Evolutionary conservation across 2,329 filamentous ascomycete species (phyloP).

Genomic region (Aschersonia sp.): DNA sequence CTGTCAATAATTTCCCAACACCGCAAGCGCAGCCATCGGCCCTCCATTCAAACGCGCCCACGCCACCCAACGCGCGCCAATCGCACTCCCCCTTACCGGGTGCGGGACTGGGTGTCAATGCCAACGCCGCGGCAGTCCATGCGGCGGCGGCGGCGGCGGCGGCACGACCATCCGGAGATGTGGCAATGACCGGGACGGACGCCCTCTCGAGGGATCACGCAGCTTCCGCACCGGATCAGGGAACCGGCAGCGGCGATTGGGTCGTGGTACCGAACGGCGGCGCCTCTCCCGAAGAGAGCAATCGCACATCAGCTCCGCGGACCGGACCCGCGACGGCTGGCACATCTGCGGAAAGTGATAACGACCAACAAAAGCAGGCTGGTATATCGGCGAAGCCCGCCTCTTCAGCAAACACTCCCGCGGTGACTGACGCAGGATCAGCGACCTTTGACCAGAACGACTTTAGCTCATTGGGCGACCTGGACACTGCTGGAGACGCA

Average conservation of each 20-base stretch:
- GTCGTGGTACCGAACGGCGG: constrained; percentile 57
- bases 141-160: neutral
- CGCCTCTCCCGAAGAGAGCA: constrained; percentile 10
- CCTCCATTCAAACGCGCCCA: constrained; percentile 39
- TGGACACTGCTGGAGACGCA: constrained; percentile 60
- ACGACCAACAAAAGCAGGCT: constrained; percentile 8
- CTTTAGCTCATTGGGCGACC: constrained; percentile 47
- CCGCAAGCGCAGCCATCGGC: constrained; percentile 45
- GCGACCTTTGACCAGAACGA: constrained; percentile 40
- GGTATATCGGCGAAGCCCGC: constrained; percentile 18
- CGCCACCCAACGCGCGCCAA: constrained; percentile 33
- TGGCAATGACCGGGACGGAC: constrained; percentile 40
- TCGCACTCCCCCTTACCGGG: constrained; percentile 26
- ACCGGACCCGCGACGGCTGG: no score
- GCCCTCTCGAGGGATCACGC: constrained; percentile 16
- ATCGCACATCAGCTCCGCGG: neutral
- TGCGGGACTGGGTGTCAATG: neutral
- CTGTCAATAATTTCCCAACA: constrained; percentile 43
- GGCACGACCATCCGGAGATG: constrained; percentile 14
- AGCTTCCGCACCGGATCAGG: constrained; percentile 31
- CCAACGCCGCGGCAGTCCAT: constrained; percentile 7
- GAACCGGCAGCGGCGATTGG: constrained; percentile 51
- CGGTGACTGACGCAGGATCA: constrained; percentile 24
- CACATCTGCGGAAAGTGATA: neutral
- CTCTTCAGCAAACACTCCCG: constrained; percentile 29